Conservation (phyloP, 2,329 filamentous ascomycete genomes). For the Aspergillus melleus region DNA sequence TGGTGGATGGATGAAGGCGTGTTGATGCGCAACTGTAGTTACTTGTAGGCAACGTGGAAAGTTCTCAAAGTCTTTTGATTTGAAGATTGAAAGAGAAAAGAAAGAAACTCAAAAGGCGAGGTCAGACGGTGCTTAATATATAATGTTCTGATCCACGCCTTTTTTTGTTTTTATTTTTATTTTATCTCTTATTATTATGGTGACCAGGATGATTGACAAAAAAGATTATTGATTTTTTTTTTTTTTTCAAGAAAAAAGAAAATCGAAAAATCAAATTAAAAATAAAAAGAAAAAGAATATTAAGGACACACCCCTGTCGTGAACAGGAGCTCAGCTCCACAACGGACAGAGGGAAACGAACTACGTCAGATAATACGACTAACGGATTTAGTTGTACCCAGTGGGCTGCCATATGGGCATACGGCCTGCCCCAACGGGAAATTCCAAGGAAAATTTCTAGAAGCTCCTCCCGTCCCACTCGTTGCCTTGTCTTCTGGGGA, state of each 20-base stretch:
- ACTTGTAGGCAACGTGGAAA: conserved; percentile 6
- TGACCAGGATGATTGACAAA: conserved; percentile 1
- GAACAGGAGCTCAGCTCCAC: conserved; percentile 22
- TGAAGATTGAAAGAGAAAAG: conserved; percentile 6
- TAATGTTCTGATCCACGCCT: conserved; percentile 9
- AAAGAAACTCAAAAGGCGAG: conserved; percentile 12
- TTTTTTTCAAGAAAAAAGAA: conserved; percentile 6
- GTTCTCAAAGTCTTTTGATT: not conserved
- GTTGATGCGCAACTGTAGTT: not conserved
- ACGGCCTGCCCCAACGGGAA: conserved; percentile 21
- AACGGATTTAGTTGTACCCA: conserved; percentile 11
- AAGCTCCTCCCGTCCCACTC: conserved; percentile 16
- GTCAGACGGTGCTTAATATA: conserved; percentile 23
- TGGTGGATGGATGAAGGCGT: not conserved
- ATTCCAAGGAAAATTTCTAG: conserved; percentile 28
- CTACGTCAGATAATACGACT: conserved; percentile 17
- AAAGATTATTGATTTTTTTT: not conserved
- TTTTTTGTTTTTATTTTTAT: conserved; percentile 12
- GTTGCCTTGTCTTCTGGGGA: conserved; percentile 12
- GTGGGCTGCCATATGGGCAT: conserved; percentile 18
- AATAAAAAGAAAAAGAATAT: conserved; percentile 9
- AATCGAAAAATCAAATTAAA: conserved; percentile 7
- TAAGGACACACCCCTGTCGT: conserved; percentile 16
- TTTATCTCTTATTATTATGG: conserved; percentile 4
- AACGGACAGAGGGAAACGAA: conserved; percentile 18